Base-by-base conservation (phyloP, 176 grass and related monocot genomes). In the Secale cereale region DNA sequence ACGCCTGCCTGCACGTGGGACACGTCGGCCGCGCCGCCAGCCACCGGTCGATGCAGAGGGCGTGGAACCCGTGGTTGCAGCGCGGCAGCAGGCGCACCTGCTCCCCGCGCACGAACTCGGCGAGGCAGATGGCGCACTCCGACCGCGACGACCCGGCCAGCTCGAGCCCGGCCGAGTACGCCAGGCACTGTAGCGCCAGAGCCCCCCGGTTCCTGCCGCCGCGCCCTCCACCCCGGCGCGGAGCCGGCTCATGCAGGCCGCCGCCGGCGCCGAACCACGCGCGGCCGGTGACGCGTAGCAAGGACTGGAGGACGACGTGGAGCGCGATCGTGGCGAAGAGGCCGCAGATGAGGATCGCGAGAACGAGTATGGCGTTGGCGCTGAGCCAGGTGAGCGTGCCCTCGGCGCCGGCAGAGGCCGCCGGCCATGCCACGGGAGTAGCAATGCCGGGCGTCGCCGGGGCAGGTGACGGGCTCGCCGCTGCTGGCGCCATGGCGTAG, bases 111-210 rank as follows among this genome's bases (percentile, higher is more conserved):
- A 11, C 85, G 82, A 95, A 92, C 91, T 92, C 87, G 2, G 91
- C 84, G 78, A 98, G 89, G 84, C 95, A 98, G 64, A 95, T 95
- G 61, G 89, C 84, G 81, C 95, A 98, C 89, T 95, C 89, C 10
- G 64, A 65, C 26, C 69, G 83, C 48, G 89, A 78, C 36, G 87
- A 86, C 4, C 89, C 89, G 3, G 83, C 83, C 80, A 93, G 63
- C 75, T 89, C 66, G 9, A 91, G 66, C 35, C 31, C 86, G 5
- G 79, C 33, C 8, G 85, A 82, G 83, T 91, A 97, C 7, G 70
- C 78, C 54, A 83, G 27, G 12, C 61, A 74, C 10, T 89, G 87
- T 19, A 97, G 70, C n/a, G 68, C 81, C 33, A 16, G 68, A 8
- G 30, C 76, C 66, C 39, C 30, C 43, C 3, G 57, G 52, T 70